A percentile compares a stretch with the other conserved stretches of the same genome.
Evolutionary conservation across 345 rosid genomes (phyloP).

Genomic region (Populus nigra): DNA sequence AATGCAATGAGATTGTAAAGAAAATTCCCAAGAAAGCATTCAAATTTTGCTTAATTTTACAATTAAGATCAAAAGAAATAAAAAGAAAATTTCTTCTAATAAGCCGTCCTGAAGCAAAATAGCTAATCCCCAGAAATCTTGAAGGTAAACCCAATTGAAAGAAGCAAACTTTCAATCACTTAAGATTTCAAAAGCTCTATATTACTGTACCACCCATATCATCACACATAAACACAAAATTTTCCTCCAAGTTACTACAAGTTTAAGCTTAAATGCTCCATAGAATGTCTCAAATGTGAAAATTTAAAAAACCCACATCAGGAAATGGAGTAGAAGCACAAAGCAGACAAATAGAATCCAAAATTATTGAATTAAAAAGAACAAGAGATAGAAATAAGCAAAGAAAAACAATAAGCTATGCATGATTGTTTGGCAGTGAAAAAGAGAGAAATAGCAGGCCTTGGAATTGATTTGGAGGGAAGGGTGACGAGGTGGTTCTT

Average conservation of each 20-base stretch:
- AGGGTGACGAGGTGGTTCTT: conserved; percentile 77
- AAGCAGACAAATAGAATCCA: background rate
- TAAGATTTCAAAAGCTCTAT: background rate
- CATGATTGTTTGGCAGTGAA: background rate
- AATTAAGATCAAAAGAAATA: background rate
- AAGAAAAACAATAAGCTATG: background rate
- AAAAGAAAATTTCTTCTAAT: background rate
- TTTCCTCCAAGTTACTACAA: too few species aligned
- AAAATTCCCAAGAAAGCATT: background rate
- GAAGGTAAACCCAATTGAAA: too few species aligned
- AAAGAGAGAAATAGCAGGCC: conserved; percentile 28
- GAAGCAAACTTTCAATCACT: background rate
- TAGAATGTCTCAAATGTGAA: too few species aligned
- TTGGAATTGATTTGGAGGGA: conserved; percentile 67
- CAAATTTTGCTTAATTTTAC: background rate
- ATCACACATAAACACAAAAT: background rate
- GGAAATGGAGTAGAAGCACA: background rate
- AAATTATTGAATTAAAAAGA: background rate
- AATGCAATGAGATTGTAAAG: background rate
- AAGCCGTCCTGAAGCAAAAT: background rate
- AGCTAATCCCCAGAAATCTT: background rate
- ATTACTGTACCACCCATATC: background rate
- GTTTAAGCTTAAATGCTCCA: too few species aligned
- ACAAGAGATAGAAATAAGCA: background rate
- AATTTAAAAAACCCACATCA: background rate